A percentile compares a stretch with the other conserved stretches of the same genome.
phyloP scores from a whole-genome alignment of 2,329 filamentous ascomycete species.

The Arthroderma sp. region DNA sequence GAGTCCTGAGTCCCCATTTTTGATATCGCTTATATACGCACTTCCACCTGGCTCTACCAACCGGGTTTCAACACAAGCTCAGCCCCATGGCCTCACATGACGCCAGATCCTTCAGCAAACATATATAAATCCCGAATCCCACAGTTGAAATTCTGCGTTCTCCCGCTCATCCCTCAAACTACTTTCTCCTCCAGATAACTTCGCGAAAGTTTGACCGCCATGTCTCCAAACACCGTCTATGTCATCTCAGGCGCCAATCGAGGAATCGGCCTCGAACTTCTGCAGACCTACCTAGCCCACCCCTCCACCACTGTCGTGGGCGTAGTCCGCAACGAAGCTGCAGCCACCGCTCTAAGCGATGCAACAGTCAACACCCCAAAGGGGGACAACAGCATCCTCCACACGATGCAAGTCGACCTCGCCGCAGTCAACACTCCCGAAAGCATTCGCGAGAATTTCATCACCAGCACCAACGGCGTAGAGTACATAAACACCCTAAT shows the following conservation, averaged over 20 bases:
- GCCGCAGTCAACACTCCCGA: constrained; percentile 9
- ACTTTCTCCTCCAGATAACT: not conserved
- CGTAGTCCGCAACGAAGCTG: constrained; percentile 12
- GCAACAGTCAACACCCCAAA: not conserved
- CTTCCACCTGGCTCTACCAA: too few species aligned
- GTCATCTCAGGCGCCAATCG: constrained; percentile 19
- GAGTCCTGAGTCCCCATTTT: too few species aligned
- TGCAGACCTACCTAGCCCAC: constrained; percentile 12
- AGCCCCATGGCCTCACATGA: too few species aligned
- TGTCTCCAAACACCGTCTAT: constrained; percentile 16
- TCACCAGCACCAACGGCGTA: constrained; percentile 13
- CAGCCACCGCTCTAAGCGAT: constrained; percentile 6
- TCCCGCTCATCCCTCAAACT: too few species aligned
- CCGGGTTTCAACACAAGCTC: too few species aligned
- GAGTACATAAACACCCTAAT: constrained; percentile 17
- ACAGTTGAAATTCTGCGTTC: too few species aligned
- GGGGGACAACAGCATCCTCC: constrained; percentile 8
- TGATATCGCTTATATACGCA: too few species aligned
- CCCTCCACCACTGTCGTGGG: constrained; percentile 14
- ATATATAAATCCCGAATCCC: too few species aligned
- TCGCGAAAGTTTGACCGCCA: not conserved
- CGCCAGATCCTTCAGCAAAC: too few species aligned
- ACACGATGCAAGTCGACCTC: constrained; percentile 14
- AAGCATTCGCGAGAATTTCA: constrained; percentile 5
- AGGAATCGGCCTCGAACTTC: constrained; percentile 17